A percentile compares a stretch with the other conserved stretches of the same genome.
phyloP scores from a whole-genome alignment of 805 yeast species.

The Alloascoidea africana region DNA sequence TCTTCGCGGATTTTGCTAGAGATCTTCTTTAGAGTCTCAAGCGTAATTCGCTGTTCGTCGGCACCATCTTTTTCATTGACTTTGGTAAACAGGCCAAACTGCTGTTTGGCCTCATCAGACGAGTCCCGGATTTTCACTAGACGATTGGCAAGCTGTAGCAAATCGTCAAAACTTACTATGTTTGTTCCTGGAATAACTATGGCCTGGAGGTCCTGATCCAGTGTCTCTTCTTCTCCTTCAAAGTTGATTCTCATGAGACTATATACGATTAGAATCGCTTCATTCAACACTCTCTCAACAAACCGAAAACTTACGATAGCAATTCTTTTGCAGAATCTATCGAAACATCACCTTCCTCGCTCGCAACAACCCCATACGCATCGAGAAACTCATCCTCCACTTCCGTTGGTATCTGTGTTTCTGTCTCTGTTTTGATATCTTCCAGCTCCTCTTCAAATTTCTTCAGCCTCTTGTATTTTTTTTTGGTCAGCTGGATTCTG shows the following conservation, averaged over 20 bases:
- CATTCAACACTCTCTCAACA: no score
- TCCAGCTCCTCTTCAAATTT: background rate
- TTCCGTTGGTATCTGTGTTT: conserved; percentile 20
- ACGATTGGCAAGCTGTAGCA: background rate
- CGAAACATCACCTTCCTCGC: conserved; percentile 26
- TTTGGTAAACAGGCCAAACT: background rate
- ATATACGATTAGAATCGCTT: no score
- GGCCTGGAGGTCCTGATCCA: background rate
- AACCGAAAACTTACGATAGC: background rate
- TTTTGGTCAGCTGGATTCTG: no score
- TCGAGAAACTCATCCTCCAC: conserved; percentile 30
- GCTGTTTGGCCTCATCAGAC: background rate
- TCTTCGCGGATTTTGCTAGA: background rate
- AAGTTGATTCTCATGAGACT: no score
- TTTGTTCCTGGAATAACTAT: background rate
- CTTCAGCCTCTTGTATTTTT: no score
- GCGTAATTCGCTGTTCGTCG: background rate
- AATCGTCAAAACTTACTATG: background rate
- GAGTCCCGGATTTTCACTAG: background rate
- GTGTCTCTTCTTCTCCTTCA: background rate
- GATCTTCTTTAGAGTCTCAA: background rate
- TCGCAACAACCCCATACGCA: conserved; percentile 23
- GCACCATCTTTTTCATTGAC: background rate
- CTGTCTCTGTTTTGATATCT: background rate
- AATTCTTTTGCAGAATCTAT: conserved; percentile 9